Percentiles rank a stretch among this genome's conserved stretches.
Conservation (phyloP, 2,329 filamentous ascomycete genomes). For the Aureobasidium lini region DNA sequence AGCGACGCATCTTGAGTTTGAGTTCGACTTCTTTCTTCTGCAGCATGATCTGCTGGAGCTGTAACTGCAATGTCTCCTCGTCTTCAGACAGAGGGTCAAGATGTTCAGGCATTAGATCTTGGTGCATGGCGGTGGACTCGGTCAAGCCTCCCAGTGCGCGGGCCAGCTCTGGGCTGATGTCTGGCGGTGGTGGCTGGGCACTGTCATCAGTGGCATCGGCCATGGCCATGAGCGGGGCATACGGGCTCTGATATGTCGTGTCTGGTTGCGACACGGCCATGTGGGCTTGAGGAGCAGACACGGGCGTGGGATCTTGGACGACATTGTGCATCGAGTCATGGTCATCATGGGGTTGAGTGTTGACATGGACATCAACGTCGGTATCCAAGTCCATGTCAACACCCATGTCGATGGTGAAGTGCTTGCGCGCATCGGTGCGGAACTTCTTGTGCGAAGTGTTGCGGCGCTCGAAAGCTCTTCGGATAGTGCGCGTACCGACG, state of each 20-base stretch:
- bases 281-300: background rate
- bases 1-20: slow-evolving; percentile 28
- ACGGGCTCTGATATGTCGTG: slow-evolving; percentile 27
- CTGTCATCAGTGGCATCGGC: slow-evolving; percentile 17
- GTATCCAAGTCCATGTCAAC: background rate
- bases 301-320: slow-evolving; percentile 10
- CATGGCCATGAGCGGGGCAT: slow-evolving; percentile 25
- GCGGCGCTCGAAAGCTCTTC: slow-evolving; percentile 29
- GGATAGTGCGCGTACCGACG: slow-evolving; percentile 30
- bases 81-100: slow-evolving; percentile 24
- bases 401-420: slow-evolving; percentile 9
- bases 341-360: background rate
- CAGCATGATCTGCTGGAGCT: slow-evolving; percentile 29
- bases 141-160: slow-evolving; percentile 12
- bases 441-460: slow-evolving; percentile 23
- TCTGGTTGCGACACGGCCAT: background rate
- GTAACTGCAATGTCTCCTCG: slow-evolving; percentile 29
- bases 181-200: slow-evolving; percentile 15
- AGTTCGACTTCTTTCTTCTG: slow-evolving; percentile 31
- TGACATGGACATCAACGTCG: background rate
- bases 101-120: slow-evolving; percentile 8
- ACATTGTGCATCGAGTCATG: slow-evolving; percentile 17
- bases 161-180: slow-evolving; percentile 14
- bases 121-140: background rate
- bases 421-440: slow-evolving; percentile 17